These are phyloP conservation scores for Centella asiatica DNA, from an alignment of 129 eudicot genomes.

Conservation along the genomic window DNA sequence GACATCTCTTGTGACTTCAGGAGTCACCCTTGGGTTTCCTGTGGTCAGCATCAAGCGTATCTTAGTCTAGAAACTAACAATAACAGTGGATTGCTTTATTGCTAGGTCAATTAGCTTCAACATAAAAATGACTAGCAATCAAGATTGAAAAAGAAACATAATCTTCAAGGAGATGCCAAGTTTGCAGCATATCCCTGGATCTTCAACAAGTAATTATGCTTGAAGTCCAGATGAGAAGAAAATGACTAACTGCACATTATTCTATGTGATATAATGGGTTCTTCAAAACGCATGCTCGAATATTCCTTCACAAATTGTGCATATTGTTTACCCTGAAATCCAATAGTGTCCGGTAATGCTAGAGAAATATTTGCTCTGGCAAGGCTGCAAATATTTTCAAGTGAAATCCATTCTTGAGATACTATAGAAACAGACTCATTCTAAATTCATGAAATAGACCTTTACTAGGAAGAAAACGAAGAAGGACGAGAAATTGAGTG, in stretches of 20 bases:
- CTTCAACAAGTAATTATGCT: not conserved
- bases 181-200: not conserved
- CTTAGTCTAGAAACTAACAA: not conserved
- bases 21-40: constrained; percentile 91
- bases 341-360: too few species aligned
- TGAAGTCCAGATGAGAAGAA: not conserved
- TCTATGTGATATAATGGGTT: too few species aligned
- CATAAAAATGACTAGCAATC: not conserved
- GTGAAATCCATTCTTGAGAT: not conserved
- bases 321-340: too few species aligned
- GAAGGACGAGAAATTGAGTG: not conserved
- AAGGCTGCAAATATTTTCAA: not conserved
- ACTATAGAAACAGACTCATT: not conserved
- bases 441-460: too few species aligned
- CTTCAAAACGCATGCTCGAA: too few species aligned
- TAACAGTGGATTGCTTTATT: not conserved
- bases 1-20: constrained; percentile 24
- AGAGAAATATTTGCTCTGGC: not conserved
- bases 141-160: not conserved
- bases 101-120: not conserved
- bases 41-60: not conserved
- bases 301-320: too few species aligned
- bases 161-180: not conserved
- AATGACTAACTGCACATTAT: too few species aligned
- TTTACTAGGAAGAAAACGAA: too few species aligned